These are phyloP conservation scores for Colletotrichum costaricense DNA, from an alignment of 2,329 filamentous ascomycete genomes.

Conservation along the genomic window DNA sequence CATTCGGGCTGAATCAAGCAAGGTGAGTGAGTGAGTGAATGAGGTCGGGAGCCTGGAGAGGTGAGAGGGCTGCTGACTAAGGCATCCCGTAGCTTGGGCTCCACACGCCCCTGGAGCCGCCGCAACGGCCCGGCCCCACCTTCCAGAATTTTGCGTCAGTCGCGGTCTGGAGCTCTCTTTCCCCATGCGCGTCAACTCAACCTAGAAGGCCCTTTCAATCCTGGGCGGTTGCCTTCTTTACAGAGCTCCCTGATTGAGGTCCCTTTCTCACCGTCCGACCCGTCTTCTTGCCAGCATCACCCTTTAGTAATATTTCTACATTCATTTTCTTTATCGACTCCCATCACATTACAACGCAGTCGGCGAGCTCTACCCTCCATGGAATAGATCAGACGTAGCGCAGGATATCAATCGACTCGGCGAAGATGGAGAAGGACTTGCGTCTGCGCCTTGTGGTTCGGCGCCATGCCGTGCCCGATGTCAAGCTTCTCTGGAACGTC, in stretches of 20 bases:
- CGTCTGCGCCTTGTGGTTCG: slow-evolving; percentile 80
- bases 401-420: neutral
- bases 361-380: neutral
- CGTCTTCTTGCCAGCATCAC: neutral
- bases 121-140: slow-evolving; percentile 25
- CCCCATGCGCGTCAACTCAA: slow-evolving; percentile 15
- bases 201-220: neutral
- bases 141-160: slow-evolving; percentile 32
- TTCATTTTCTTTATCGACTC: neutral
- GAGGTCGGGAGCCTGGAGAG: neutral
- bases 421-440: slow-evolving; percentile 56
- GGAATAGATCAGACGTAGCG: neutral
- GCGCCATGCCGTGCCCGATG: slow-evolving; percentile 78
- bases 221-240: neutral
- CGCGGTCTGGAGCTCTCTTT: slow-evolving; percentile 25
- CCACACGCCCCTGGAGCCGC: neutral
- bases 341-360: neutral
- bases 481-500: slow-evolving; percentile 78
- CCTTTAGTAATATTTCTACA: neutral
- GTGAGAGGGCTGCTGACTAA: neutral
- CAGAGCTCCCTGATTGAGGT: neutral
- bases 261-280: no score
- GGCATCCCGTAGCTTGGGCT: neutral
- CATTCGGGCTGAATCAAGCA: no score
- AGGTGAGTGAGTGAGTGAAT: neutral